These are phyloP conservation scores for Geotrichum klebahnii DNA, from an alignment of 1,139 yeast genomes.

Conservation along the genomic window DNA sequence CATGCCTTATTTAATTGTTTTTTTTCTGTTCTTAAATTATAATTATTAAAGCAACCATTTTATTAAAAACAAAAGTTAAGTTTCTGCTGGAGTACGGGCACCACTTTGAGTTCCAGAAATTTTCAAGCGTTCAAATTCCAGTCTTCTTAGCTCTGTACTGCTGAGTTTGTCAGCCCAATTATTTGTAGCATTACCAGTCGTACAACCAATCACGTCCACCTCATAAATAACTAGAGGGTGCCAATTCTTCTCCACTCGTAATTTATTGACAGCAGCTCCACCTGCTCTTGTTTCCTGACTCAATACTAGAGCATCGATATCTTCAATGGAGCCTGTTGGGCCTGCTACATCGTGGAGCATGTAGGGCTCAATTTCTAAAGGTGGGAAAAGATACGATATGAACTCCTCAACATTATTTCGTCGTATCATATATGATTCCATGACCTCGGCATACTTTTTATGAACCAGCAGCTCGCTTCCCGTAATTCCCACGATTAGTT, in stretches of 20 bases:
- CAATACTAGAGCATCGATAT: slow-evolving; percentile 74
- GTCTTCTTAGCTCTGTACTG: slow-evolving; percentile 57
- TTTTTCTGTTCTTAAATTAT: neutral
- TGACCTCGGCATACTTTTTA: slow-evolving; percentile 64
- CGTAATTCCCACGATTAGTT: slow-evolving; percentile 76
- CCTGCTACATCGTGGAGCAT: slow-evolving; percentile 87
- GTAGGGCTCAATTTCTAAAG: slow-evolving; percentile 45
- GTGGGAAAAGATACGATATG: slow-evolving; percentile 47
- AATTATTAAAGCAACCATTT: neutral
- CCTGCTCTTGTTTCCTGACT: slow-evolving; percentile 79
- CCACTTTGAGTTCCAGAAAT: slow-evolving; percentile 1
- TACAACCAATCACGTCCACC: slow-evolving; percentile 63
- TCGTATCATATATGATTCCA: slow-evolving; percentile 59
- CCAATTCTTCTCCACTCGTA: slow-evolving; percentile 56
- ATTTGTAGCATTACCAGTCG: slow-evolving; percentile 47
- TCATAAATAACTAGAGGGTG: slow-evolving; percentile 51
- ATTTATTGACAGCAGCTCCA: slow-evolving; percentile 64
- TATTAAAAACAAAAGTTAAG: neutral
- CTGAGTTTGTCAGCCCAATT: slow-evolving; percentile 72
- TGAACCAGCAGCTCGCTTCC: slow-evolving; percentile 69
- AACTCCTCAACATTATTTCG: slow-evolving; percentile 48
- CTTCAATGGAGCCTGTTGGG: slow-evolving; percentile 77
- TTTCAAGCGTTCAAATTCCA: slow-evolving; percentile 30
- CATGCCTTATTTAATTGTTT: neutral
- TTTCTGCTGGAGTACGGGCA: neutral